Base-by-base conservation (phyloP, 176 grass and related monocot species). In the Miscanthus lutarioriparius region DNA sequence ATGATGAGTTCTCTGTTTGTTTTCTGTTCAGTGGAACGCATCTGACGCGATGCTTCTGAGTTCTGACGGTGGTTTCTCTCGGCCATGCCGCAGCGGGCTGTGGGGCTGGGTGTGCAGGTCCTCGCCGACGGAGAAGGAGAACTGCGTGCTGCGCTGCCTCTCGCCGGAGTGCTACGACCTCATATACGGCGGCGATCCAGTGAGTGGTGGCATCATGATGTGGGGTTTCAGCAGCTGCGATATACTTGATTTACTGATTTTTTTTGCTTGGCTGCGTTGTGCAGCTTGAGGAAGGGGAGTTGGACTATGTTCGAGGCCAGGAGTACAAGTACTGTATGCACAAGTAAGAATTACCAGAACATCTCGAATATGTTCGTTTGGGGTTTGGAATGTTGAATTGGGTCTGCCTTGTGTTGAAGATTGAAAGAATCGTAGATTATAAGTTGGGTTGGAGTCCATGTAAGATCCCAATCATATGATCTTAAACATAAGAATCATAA, bases 241-340 rank as follows among this genome's bases (percentile, higher is more conserved):
- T 71, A 8, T 64, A 8, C 41, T 70, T 54, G 81, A 63, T 26
- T 75, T 56, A 74, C 59, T 86, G 43, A 72, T 75, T 54, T 22
- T 59, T 63, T 59, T 63, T 75, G 75, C 17, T 13, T 53, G 25
- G 4, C 12, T 64, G 6, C 39, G 41, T 38, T 82, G 15, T 65
- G 39, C 85, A 98, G 96, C 87, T 98, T 40, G 96, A 98, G 68
- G 96, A 98, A 98, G 96, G 96, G 22, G 96, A 98, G 75, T 65
- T 90, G 65, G 96, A 98, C 81, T 90, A 91, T 45, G 68, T 95
- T 78, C 89, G 96, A 20, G 36, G 91, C 51, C 93, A 98, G 58
- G 96, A 98, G 85, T 98, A 87, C 89, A 98, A 98, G 74, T 98
- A 95, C 78, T 98, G 96, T 86, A 91, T 95, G 96, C 85, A 87